A percentile compares a stretch with the other conserved stretches of the same genome.
Conservation (phyloP, 1,284 basidiomycete species). For the Pseudozyma pruni region DNA sequence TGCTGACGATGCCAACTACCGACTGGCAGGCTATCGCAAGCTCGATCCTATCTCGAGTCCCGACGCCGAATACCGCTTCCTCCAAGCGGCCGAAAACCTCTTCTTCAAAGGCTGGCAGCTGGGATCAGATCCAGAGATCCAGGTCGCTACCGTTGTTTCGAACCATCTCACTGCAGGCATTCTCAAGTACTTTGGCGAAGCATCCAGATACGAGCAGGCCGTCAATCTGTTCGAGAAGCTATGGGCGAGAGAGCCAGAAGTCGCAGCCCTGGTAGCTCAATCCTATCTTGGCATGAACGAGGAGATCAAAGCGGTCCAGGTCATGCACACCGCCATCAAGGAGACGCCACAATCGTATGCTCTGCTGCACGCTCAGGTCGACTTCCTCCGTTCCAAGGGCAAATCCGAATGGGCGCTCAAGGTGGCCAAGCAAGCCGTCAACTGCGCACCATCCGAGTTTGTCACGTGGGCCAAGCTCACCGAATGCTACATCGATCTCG, state of each 20-base stretch:
- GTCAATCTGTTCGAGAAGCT: slow-evolving; percentile 96
- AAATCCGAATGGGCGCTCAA: slow-evolving; percentile 84
- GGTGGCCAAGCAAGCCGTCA: slow-evolving; percentile 90
- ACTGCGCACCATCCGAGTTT: slow-evolving; percentile 96
- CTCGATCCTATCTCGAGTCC: slow-evolving; percentile 90
- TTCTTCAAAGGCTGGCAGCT: slow-evolving; percentile 98
- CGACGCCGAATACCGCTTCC: slow-evolving; percentile 88
- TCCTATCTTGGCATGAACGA: slow-evolving; percentile 97
- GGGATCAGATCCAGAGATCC: slow-evolving; percentile 96
- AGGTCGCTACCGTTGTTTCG: slow-evolving; percentile 95
- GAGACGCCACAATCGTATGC: slow-evolving; percentile 91
- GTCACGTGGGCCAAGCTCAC: slow-evolving; percentile 98
- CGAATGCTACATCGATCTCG: slow-evolving; percentile 89
- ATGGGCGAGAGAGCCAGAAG: slow-evolving; percentile 84
- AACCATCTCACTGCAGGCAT: slow-evolving; percentile 95
- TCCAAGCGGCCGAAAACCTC: slow-evolving; percentile 88
- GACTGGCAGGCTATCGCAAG: slow-evolving; percentile 91
- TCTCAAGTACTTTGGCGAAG: slow-evolving; percentile 96
- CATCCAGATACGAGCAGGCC: slow-evolving; percentile 83
- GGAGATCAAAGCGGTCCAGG: slow-evolving; percentile 96
- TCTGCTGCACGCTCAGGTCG: slow-evolving; percentile 90
- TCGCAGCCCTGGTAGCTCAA: slow-evolving; percentile 85
- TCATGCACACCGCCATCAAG: slow-evolving; percentile 85
- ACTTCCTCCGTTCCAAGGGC: slow-evolving; percentile 85
- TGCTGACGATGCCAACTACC: slow-evolving; percentile 91